Evolutionary conservation across 495 filamentous ascomycete species (phyloP).

Genomic region (Tricharina praecox): DNA sequence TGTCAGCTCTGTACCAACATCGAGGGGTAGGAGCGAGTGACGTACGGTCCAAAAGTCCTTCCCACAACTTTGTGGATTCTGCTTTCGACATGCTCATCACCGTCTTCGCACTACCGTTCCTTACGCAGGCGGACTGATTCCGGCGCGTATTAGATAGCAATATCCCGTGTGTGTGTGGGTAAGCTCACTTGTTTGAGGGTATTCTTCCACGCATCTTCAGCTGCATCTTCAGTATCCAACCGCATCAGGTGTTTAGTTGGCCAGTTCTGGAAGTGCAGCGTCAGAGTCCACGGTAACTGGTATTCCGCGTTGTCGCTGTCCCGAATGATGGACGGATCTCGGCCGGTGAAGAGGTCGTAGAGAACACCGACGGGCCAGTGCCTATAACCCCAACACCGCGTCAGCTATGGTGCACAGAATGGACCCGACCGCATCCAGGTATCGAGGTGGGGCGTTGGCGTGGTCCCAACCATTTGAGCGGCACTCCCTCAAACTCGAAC

Average conservation of each 20-base stretch:
- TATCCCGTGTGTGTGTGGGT: no score
- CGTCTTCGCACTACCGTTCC: constrained; percentile 76
- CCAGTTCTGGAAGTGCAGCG: constrained; percentile 63
- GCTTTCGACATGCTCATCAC: constrained; percentile 87
- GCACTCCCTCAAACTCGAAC: constrained; percentile 58
- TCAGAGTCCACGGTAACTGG: constrained; percentile 59
- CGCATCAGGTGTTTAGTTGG: constrained; percentile 47
- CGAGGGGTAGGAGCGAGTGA: constrained; percentile 2
- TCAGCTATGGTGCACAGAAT: neutral
- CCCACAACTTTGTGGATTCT: constrained; percentile 75
- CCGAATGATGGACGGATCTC: constrained; percentile 35
- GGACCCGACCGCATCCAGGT: no score
- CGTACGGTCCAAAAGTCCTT: constrained; percentile 62
- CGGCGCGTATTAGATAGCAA: no score
- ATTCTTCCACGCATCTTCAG: constrained; percentile 79
- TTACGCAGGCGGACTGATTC: constrained; percentile 76
- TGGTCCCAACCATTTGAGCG: constrained; percentile 47
- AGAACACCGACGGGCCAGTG: constrained; percentile 77
- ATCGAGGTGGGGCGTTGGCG: neutral
- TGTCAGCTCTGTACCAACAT: constrained; percentile 5
- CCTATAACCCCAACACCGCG: constrained; percentile 19
- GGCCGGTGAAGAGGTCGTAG: constrained; percentile 68
- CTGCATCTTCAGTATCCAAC: constrained; percentile 38
- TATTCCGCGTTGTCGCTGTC: constrained; percentile 30
- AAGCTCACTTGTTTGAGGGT: constrained; percentile 61